phyloP scores from a whole-genome alignment of 306 rosid genomes.

The Begonia masoniana region DNA sequence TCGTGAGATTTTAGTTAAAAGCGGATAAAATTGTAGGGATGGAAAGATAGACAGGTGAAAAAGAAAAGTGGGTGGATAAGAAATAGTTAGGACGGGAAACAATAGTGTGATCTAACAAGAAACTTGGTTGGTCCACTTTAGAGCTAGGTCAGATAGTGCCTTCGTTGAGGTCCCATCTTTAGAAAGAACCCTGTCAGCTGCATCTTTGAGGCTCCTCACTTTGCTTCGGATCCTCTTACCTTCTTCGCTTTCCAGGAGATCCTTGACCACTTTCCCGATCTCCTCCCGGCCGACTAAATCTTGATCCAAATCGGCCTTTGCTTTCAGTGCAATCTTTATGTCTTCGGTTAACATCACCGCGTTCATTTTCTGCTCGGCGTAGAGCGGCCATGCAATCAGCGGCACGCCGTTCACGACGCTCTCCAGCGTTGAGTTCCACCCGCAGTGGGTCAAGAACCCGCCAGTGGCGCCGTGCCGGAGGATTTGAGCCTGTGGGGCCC shows the following conservation, averaged over 20 bases:
- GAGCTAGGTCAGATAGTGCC: constrained; percentile 27
- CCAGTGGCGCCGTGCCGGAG: constrained; percentile 50
- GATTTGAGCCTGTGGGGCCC: constrained; percentile 74
- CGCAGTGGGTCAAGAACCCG: constrained; percentile 66
- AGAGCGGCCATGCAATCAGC: constrained; percentile 64
- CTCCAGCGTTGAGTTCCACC: constrained; percentile 68
- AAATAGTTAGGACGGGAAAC: too few species aligned
- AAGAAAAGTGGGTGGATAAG: too few species aligned
- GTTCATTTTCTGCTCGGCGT: constrained; percentile 68
- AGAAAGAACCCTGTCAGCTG: constrained; percentile 20
- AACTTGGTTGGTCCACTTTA: constrained; percentile 23
- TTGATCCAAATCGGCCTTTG: constrained; percentile 1
- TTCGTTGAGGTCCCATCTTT: constrained; percentile 42
- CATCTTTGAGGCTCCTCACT: constrained; percentile 48
- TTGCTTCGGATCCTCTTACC: constrained; percentile 48
- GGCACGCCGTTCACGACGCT: constrained; percentile 58
- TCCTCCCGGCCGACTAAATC: constrained; percentile 46
- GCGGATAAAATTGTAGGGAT: too few species aligned
- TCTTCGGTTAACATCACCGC: constrained; percentile 36
- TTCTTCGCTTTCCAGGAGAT: constrained; percentile 60
- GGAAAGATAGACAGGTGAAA: too few species aligned
- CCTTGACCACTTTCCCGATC: constrained; percentile 33
- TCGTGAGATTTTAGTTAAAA: too few species aligned
- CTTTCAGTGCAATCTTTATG: constrained; percentile 33
- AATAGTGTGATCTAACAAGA: not conserved